Evolutionary conservation across 148 eudicot species (phyloP).

Genomic region (Tetragonia tetragonoides): DNA sequence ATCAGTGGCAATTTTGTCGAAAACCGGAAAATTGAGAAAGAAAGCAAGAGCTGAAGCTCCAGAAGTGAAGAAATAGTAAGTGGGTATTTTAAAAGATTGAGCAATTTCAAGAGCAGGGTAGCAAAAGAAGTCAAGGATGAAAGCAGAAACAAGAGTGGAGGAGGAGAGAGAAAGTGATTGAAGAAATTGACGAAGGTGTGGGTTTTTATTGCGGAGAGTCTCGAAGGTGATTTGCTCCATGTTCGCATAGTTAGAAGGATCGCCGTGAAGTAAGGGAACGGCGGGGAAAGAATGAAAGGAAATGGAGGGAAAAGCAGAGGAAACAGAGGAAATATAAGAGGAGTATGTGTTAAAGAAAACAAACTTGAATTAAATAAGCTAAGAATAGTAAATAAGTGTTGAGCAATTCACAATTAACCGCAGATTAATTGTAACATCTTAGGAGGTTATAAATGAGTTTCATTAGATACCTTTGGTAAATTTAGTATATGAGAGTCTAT

Average conservation of each 20-base stretch:
- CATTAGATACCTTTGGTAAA: no score
- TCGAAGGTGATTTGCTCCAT: conserved; percentile 27
- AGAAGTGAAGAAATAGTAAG: conserved; percentile 47
- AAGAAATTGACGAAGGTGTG: conserved; percentile 30
- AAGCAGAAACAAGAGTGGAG: conserved; percentile 27
- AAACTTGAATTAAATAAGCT: no score
- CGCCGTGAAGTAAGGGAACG: conserved; percentile 21
- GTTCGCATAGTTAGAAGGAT: conserved; percentile 16
- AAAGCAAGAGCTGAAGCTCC: conserved; percentile 30
- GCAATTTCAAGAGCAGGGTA: conserved; percentile 30
- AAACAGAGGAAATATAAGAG: conserved; percentile 26
- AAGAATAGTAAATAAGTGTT: no score
- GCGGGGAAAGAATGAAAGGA: conserved; percentile 31
- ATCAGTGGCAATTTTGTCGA: no score
- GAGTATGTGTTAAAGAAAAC: no score
- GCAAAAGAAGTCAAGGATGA: no score
- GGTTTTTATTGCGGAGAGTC: conserved; percentile 26
- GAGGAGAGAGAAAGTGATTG: conserved; percentile 21
- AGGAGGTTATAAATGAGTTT: no score
- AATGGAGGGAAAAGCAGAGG: conserved; percentile 37
- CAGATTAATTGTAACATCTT: no score
- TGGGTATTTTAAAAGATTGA: conserved; percentile 30
- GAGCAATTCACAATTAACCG: no score
- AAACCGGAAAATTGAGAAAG: conserved; percentile 28
- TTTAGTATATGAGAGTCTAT: no score